phyloP scores from a whole-genome alignment of 495 filamentous ascomycete genomes.

The Alectoria sarmentosa region DNA sequence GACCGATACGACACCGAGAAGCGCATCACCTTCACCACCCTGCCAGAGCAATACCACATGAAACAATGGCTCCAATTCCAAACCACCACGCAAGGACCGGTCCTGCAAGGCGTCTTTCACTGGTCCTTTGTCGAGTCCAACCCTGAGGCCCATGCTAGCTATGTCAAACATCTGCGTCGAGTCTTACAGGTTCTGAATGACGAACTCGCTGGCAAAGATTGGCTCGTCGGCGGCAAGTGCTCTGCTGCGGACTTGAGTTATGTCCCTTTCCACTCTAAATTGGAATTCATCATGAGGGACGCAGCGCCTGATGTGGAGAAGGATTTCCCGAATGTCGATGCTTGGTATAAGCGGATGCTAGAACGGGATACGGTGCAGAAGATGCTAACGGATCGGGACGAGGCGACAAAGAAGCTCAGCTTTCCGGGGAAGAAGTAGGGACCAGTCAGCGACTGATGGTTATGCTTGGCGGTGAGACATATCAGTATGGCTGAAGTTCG shows the following conservation, averaged over 20 bases:
- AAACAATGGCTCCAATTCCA: constrained; percentile 42
- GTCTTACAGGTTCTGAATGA: constrained; percentile 7
- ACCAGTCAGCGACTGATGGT: not conserved
- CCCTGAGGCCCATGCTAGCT: constrained; percentile 3
- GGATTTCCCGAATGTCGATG: constrained; percentile 30
- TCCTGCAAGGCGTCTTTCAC: constrained; percentile 7
- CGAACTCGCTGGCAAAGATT: constrained; percentile 5
- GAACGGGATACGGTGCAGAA: constrained; percentile 24
- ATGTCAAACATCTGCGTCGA: not conserved
- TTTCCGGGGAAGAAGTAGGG: not conserved
- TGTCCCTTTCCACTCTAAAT: constrained; percentile 5
- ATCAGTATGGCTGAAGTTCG: not conserved
- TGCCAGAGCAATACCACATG: constrained; percentile 35
- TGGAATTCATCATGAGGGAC: constrained; percentile 11
- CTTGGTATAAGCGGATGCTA: constrained; percentile 30
- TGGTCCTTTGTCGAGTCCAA: constrained; percentile 3
- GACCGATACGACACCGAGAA: constrained; percentile 49
- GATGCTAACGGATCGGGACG: constrained; percentile 9
- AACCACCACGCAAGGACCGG: constrained; percentile 39
- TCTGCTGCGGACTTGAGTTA: constrained; percentile 10
- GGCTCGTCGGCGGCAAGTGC: constrained; percentile 14
- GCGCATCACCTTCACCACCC: constrained; percentile 28
- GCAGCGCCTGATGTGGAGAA: constrained; percentile 17
- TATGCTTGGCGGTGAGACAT: not conserved
- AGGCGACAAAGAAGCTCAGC: not conserved